Conservation (phyloP, 1,284 basidiomycete genomes). For the Peniophora sp. region DNA sequence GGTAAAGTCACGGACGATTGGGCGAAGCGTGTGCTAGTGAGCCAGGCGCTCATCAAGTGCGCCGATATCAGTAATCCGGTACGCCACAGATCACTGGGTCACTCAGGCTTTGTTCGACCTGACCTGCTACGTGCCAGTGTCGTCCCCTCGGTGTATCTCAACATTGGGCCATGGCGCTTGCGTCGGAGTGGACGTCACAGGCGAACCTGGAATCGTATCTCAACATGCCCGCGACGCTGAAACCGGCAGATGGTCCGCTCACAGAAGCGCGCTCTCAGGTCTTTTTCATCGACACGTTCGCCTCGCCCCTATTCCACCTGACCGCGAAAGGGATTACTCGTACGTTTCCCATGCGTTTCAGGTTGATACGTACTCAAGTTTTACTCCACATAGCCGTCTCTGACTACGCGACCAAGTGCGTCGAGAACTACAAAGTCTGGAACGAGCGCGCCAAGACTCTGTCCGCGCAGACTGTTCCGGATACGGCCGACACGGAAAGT, state of each 20-base stretch:
- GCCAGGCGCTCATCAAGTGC: conserved; percentile 89
- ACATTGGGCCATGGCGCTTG: conserved; percentile 84
- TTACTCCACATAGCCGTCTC: conserved; percentile 43
- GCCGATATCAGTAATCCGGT: conserved; percentile 97
- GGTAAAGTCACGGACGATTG: conserved; percentile 32
- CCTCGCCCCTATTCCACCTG: conserved; percentile 74
- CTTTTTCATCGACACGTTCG: conserved; percentile 82
- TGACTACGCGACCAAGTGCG: conserved; percentile 54
- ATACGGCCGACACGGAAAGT: conserved; percentile 2
- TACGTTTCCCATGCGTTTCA: conserved; percentile 25
- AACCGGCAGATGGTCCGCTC: conserved; percentile 54
- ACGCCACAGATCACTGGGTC: conserved; percentile 24
- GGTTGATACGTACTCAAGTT: background rate
- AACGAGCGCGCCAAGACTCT: conserved; percentile 40
- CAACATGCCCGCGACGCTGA: conserved; percentile 67
- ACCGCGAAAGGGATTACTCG: conserved; percentile 69
- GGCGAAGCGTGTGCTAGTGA: conserved; percentile 64
- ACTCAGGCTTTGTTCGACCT: background rate
- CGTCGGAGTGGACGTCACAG: conserved; percentile 86
- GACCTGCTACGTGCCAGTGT: conserved; percentile 40
- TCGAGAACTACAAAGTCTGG: conserved; percentile 63
- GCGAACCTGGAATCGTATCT: conserved; percentile 75
- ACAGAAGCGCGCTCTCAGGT: conserved; percentile 81
- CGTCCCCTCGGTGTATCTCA: conserved; percentile 87
- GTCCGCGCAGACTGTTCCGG: conserved; percentile 10